Percentiles rank a stretch among this genome's conserved stretches.
Conservation (phyloP, 1,284 basidiomycete species). For the Microbotryum lychnidis-dioicae region DNA sequence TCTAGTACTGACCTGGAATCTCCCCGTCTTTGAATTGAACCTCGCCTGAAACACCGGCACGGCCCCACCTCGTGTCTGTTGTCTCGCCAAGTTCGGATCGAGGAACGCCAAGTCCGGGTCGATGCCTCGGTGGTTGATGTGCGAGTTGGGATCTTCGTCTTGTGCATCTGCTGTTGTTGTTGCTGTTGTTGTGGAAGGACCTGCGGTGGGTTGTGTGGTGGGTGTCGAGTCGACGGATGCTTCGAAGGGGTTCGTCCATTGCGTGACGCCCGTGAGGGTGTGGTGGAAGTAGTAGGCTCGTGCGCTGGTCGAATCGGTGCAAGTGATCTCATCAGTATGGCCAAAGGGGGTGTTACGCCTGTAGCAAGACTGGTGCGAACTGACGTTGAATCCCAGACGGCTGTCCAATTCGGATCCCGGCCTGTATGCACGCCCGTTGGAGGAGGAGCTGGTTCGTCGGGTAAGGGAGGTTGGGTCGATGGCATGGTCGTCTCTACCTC, state of each 20-base stretch:
- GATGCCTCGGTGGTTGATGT: slow-evolving; percentile 18
- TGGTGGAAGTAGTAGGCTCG: slow-evolving; percentile 36
- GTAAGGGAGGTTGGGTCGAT: neutral
- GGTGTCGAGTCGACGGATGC: slow-evolving; percentile 1
- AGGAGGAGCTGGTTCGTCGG: slow-evolving; percentile 1
- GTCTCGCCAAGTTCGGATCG: slow-evolving; percentile 26
- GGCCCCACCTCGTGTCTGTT: neutral
- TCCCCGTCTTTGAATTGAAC: slow-evolving; percentile 34
- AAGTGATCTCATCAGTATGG: neutral
- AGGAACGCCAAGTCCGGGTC: slow-evolving; percentile 35
- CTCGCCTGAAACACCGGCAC: slow-evolving; percentile 18
- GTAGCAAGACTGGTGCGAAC: neutral
- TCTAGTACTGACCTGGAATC: slow-evolving; percentile 19
- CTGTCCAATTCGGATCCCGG: slow-evolving; percentile 29
- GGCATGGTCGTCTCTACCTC: neutral
- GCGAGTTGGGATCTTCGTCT: neutral
- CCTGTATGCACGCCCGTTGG: slow-evolving; percentile 10
- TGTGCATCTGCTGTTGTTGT: neutral
- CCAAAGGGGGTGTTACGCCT: too few species aligned
- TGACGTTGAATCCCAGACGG: slow-evolving; percentile 32
- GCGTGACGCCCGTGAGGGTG: slow-evolving; percentile 11
- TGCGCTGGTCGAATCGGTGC: slow-evolving; percentile 10
- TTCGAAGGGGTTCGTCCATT: slow-evolving; percentile 33
- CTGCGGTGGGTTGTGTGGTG: neutral
- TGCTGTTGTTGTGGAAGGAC: neutral